These are phyloP conservation scores for Chalciporus piperatus DNA, from an alignment of 768 basidiomycete species.

Conservation along the genomic window DNA sequence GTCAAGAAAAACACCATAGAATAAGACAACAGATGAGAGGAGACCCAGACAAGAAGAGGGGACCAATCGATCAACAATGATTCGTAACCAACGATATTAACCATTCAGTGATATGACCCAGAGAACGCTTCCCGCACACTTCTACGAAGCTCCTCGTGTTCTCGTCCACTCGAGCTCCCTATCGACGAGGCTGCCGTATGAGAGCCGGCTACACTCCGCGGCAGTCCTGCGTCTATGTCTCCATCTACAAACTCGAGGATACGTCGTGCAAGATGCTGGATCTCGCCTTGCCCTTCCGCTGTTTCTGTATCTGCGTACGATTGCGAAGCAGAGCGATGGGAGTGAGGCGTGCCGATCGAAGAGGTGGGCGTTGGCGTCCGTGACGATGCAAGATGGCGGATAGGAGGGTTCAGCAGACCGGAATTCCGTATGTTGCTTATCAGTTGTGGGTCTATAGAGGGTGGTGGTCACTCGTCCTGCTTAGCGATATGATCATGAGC, in stretches of 20 bases:
- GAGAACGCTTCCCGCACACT: conserved; percentile 83
- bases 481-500: conserved; percentile 8
- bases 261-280: conserved; percentile 77
- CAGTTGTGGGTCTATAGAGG: conserved; percentile 70
- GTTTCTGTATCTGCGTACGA: conserved; percentile 83
- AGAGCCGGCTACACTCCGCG: conserved; percentile 61
- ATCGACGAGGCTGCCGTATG: conserved; percentile 71
- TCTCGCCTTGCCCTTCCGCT: conserved; percentile 89
- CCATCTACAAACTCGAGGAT: conserved; percentile 87
- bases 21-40: conserved; percentile 8
- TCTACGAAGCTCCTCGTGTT: conserved; percentile 78
- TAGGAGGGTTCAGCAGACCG: conserved; percentile 75
- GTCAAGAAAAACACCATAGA: conserved; percentile 8
- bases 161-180: conserved; percentile 53
- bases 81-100: not conserved
- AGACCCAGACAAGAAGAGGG: not conserved
- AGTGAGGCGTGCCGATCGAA: conserved; percentile 71
- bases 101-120: conserved; percentile 47
- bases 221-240: conserved; percentile 56
- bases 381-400: conserved; percentile 76
- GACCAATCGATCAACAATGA: not conserved
- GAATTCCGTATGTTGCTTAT: conserved; percentile 90
- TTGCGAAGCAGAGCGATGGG: conserved; percentile 63
- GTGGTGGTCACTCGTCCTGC: not conserved
- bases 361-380: conserved; percentile 68